These are phyloP conservation scores for Chytriomyces confervae DNA, from an alignment of 192 early-diverging fungal species.

Conservation along the genomic window DNA sequence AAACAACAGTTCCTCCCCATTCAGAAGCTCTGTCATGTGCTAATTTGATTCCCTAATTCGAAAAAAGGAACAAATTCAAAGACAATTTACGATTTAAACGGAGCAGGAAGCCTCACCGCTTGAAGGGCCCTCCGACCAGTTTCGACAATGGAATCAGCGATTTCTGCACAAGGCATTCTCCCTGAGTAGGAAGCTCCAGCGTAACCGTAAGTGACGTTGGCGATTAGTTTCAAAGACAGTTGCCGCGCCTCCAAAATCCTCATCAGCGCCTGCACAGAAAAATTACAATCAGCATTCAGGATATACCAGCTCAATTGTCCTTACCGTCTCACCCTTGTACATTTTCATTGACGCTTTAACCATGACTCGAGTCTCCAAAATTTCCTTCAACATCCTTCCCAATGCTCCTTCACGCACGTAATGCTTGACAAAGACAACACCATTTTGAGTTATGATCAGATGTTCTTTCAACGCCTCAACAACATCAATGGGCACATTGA, in stretches of 20 bases:
- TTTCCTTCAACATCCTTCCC: slow-evolving; percentile 81
- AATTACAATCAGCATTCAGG: not conserved
- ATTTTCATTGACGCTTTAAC: slow-evolving; percentile 84
- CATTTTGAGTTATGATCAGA: slow-evolving; percentile 80
- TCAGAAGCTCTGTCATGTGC: slow-evolving; percentile 21
- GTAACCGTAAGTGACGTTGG: slow-evolving; percentile 95
- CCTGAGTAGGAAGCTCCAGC: slow-evolving; percentile 83
- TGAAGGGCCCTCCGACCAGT: slow-evolving; percentile 86
- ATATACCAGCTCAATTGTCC: no score
- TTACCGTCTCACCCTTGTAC: slow-evolving; percentile 64
- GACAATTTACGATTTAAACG: not conserved
- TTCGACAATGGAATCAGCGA: slow-evolving; percentile 91
- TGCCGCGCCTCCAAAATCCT: slow-evolving; percentile 83
- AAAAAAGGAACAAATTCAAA: not conserved
- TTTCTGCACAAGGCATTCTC: slow-evolving; percentile 86
- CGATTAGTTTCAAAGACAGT: slow-evolving; percentile 85
- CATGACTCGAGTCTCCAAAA: slow-evolving; percentile 90
- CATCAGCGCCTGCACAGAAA: slow-evolving; percentile 50
- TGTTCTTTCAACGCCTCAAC: slow-evolving; percentile 71
- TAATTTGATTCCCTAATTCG: slow-evolving; percentile 33
- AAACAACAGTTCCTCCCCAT: slow-evolving; percentile 85
- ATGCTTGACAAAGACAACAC: slow-evolving; percentile 83
- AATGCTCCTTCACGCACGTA: slow-evolving; percentile 81
- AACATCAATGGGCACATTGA: slow-evolving; percentile 66
- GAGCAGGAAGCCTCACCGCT: slow-evolving; percentile 35